phyloP scores from a whole-genome alignment of 495 filamentous ascomycete species.

The Lasiosphaeria hispida region DNA sequence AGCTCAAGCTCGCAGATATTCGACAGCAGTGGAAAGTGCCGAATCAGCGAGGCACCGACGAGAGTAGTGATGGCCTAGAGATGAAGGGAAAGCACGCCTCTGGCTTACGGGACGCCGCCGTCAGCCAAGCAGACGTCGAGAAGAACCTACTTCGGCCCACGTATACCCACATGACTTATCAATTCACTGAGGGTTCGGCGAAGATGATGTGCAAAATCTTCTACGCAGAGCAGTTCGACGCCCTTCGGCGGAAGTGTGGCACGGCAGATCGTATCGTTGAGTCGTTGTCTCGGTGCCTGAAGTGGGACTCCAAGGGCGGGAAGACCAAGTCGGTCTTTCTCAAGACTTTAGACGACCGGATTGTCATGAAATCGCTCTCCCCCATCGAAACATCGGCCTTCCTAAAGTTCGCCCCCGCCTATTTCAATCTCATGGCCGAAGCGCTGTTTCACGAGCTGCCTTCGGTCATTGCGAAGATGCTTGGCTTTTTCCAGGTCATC shows the following conservation, averaged over 20 bases:
- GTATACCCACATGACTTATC: slow-evolving; percentile 90
- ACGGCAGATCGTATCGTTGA: slow-evolving; percentile 92
- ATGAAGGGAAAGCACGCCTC: slow-evolving; percentile 21
- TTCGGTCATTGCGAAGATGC: slow-evolving; percentile 98
- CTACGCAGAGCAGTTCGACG: slow-evolving; percentile 97
- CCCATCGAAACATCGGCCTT: slow-evolving; percentile 91
- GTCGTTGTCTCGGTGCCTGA: slow-evolving; percentile 88
- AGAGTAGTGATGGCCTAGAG: slow-evolving; percentile 30
- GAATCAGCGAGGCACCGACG: slow-evolving; percentile 28
- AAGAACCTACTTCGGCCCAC: slow-evolving; percentile 74
- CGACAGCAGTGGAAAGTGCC: slow-evolving; percentile 52
- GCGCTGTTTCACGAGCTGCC: slow-evolving; percentile 94
- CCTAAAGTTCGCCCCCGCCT: slow-evolving; percentile 89
- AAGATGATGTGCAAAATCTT: slow-evolving; percentile 98
- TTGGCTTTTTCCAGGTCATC: slow-evolving; percentile 94
- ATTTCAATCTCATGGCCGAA: slow-evolving; percentile 96
- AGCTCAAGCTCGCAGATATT: slow-evolving; percentile 69
- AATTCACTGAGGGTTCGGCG: slow-evolving; percentile 85
- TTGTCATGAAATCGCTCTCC: slow-evolving; percentile 76
- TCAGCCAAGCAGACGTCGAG: slow-evolving; percentile 61
- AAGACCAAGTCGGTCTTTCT: slow-evolving; percentile 98
- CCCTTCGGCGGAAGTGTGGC: slow-evolving; percentile 86
- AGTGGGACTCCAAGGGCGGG: slow-evolving; percentile 98
- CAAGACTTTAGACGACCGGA: slow-evolving; percentile 91
- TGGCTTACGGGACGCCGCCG: slow-evolving; percentile 18